These are phyloP conservation scores for Pseudogymnoascus sp. DNA, from an alignment of 2,329 filamentous ascomycete genomes.

Conservation along the genomic window DNA sequence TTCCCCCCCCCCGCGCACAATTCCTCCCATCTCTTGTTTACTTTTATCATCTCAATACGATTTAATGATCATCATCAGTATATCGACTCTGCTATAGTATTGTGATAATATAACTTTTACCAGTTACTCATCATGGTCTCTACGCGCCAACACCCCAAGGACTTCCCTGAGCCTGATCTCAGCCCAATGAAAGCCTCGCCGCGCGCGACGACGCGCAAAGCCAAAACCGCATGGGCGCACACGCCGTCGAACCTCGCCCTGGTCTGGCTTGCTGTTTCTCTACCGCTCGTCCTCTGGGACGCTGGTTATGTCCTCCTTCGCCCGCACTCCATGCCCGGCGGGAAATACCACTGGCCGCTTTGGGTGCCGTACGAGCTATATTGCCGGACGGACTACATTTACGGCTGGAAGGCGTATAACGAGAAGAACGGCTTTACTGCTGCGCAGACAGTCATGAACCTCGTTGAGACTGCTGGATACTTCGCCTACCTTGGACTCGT, in stretches of 20 bases:
- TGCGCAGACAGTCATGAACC: constrained; percentile 54
- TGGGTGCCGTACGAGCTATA: constrained; percentile 63
- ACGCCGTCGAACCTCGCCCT: constrained; percentile 51
- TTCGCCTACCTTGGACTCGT: constrained; percentile 52
- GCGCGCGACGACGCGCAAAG: constrained; percentile 7
- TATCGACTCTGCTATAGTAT: neutral
- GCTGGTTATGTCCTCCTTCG: constrained; percentile 56
- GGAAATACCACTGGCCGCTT: constrained; percentile 51
- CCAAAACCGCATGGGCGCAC: constrained; percentile 44
- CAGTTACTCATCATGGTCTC: constrained; percentile 41
- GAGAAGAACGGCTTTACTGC: constrained; percentile 55
- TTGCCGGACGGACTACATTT: constrained; percentile 57
- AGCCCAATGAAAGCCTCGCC: constrained; percentile 20
- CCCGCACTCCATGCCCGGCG: constrained; percentile 61
- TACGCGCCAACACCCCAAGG: constrained; percentile 46
- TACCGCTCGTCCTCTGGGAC: constrained; percentile 63
- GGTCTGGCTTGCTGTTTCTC: constrained; percentile 54
- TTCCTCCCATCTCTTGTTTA: neutral
- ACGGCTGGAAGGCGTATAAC: constrained; percentile 57
- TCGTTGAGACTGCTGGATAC: constrained; percentile 53
- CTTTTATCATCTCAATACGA: neutral
- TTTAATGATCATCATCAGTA: neutral
- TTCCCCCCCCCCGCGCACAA: neutral
- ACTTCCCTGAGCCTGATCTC: constrained; percentile 35
- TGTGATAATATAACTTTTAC: neutral